Percentiles rank a stretch among this genome's conserved stretches.
phyloP scores from a whole-genome alignment of 2,329 filamentous ascomycete species.

The Colletotrichum tabaci region DNA sequence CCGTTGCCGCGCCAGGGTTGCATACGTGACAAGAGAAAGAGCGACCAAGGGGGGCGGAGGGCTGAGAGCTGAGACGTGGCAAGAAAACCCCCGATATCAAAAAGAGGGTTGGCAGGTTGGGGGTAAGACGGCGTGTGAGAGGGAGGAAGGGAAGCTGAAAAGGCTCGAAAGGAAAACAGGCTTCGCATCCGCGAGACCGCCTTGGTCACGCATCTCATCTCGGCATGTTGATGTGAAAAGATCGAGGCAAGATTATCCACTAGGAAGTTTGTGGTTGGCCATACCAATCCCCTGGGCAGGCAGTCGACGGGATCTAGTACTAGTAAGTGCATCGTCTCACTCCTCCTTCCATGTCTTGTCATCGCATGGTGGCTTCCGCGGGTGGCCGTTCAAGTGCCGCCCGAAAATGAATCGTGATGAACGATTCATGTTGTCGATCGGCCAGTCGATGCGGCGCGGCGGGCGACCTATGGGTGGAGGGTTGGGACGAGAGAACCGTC shows the following conservation, averaged over 20 bases:
- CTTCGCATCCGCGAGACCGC: neutral
- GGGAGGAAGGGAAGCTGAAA: conserved; percentile 8
- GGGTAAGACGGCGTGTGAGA: conserved; percentile 5
- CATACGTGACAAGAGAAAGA: conserved; percentile 29
- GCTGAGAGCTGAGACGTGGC: conserved; percentile 22
- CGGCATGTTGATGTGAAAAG: too few relatives aligned
- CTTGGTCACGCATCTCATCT: too few relatives aligned
- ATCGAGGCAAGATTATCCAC: neutral
- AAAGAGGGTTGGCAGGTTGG: neutral
- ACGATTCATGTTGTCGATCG: neutral
- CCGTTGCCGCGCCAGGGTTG: conserved; percentile 33
- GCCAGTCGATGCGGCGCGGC: conserved; percentile 1
- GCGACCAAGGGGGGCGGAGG: conserved; percentile 5
- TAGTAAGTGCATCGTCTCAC: conserved; percentile 33
- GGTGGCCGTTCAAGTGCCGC: conserved; percentile 31
- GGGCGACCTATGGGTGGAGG: neutral
- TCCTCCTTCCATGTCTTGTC: neutral
- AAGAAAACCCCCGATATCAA: conserved; percentile 14
- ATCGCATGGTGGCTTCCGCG: conserved; percentile 28
- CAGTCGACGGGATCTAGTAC: neutral
- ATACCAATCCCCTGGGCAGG: neutral
- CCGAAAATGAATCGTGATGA: conserved; percentile 30
- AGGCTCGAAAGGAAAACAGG: neutral
- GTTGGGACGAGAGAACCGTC: conserved; percentile 21
- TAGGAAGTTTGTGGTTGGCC: neutral